A percentile compares a stretch with the other conserved stretches of the same genome.
Conservation (phyloP, 2,329 filamentous ascomycete genomes). For the Aspergillus sergii region DNA sequence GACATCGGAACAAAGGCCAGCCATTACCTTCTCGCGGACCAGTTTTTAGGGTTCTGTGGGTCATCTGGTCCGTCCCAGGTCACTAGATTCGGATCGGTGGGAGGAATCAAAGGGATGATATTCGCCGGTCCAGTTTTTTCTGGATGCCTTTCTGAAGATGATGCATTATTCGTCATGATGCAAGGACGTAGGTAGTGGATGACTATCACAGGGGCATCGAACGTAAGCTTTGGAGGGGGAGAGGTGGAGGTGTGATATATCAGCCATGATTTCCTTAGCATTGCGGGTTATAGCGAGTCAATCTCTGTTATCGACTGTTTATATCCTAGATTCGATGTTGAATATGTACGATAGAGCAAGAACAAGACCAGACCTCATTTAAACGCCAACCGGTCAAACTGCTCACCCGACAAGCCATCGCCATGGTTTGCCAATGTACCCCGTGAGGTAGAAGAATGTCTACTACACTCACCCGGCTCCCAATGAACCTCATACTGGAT, state of each 20-base stretch:
- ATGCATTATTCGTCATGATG: not conserved
- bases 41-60: constrained; percentile 53
- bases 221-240: not conserved
- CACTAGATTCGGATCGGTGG: not conserved
- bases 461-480: not conserved
- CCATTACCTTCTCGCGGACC: constrained; percentile 60
- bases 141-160: not conserved
- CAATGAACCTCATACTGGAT: not conserved
- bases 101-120: not conserved
- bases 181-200: not conserved
- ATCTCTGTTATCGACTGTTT: too few relatives aligned
- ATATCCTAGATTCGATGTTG: too few relatives aligned
- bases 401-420: not conserved
- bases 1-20: constrained; percentile 57
- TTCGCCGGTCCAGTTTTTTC: not conserved
- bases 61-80: constrained; percentile 44
- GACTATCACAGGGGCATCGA: not conserved
- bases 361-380: not conserved
- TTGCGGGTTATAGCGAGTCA: not conserved
- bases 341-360: too few relatives aligned
- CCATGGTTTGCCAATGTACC: not conserved
- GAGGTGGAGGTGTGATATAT: not conserved
- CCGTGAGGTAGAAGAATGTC: not conserved
- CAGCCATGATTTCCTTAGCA: not conserved
- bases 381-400: not conserved